These are phyloP conservation scores for Colletotrichum tanaceti DNA, from an alignment of 2,329 filamentous ascomycete species.

Conservation along the genomic window DNA sequence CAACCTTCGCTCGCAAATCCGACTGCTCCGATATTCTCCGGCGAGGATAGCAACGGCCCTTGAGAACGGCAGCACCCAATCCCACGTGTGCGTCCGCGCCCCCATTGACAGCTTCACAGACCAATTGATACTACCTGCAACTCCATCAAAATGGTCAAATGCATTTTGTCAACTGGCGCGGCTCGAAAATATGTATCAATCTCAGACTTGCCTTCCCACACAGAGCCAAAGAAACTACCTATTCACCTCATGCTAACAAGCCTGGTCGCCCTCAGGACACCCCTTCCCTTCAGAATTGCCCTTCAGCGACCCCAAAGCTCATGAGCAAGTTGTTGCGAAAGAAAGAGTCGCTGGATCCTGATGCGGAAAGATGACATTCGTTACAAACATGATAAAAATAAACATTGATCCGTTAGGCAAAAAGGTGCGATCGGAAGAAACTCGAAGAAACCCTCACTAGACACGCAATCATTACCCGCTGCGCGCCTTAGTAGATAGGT, in stretches of 20 bases:
- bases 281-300: too few relatives aligned
- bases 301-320: constrained; percentile 15
- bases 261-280: constrained; percentile 7
- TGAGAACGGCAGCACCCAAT: neutral
- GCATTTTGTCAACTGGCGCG: neutral
- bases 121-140: neutral
- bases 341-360: neutral
- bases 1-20: constrained; percentile 27
- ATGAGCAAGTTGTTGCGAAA: constrained; percentile 27
- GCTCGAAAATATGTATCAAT: constrained; percentile 7
- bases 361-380: neutral
- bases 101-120: neutral
- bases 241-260: neutral
- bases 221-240: constrained; percentile 6
- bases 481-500: constrained; percentile 53
- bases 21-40: constrained; percentile 33
- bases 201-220: neutral
- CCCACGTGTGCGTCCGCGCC: neutral
- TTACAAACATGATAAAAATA: constrained; percentile 41
- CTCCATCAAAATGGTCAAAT: neutral
- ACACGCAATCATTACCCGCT: constrained; percentile 2
- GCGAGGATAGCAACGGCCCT: constrained; percentile 24
- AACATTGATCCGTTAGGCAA: constrained; percentile 26
- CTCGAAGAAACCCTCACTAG: neutral
- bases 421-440: constrained; percentile 11